Evolutionary conservation across 129 eudicot genomes (phyloP).

Genomic region (Oenanthe sinensis): DNA sequence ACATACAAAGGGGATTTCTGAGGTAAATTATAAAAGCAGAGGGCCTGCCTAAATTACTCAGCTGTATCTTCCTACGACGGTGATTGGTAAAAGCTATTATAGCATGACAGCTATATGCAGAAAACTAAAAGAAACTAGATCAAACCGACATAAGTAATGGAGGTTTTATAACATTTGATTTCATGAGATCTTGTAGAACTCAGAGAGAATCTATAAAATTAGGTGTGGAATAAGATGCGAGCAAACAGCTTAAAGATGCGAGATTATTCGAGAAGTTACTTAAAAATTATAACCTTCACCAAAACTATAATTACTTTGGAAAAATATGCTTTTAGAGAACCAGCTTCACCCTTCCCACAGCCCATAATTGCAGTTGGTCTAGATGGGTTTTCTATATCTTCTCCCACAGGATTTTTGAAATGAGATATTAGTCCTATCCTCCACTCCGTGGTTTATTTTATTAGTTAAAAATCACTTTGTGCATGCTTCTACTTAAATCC

Average conservation of each 20-base stretch:
- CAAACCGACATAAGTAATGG: background rate
- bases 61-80: background rate
- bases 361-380: background rate
- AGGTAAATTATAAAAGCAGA: background rate
- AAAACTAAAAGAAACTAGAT: background rate
- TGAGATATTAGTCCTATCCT: background rate
- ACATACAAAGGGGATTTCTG: background rate
- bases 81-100: background rate
- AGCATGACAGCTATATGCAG: too few species aligned
- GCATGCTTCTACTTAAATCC: too few species aligned
- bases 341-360: background rate
- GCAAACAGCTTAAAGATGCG: background rate
- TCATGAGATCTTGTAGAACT: background rate
- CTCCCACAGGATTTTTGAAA: background rate
- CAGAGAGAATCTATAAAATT: background rate
- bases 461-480: background rate
- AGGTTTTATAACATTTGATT: background rate
- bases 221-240: background rate
- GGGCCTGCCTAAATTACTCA: background rate
- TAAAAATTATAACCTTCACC: background rate
- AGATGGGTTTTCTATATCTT: background rate
- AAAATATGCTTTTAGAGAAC: background rate
- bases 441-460: constrained; percentile 1
- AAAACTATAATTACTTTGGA: background rate
- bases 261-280: background rate